phyloP scores from a whole-genome alignment of 768 basidiomycete species.

The Lyophyllum atratum region DNA sequence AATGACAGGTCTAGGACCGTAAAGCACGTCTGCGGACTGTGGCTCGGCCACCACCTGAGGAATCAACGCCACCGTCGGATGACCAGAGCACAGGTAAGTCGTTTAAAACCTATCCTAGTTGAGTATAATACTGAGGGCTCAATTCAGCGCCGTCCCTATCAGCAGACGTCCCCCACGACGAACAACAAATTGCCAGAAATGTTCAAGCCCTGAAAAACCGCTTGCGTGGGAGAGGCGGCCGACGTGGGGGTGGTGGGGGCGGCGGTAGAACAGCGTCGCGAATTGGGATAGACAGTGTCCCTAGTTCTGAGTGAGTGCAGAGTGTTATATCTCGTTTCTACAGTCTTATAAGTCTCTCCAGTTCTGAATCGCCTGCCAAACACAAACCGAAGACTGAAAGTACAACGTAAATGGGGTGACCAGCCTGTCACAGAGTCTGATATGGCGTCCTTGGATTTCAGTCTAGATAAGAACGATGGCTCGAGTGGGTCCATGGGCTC shows the following conservation, averaged over 20 bases:
- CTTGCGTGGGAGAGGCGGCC: constrained; percentile 72
- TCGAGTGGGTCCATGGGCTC: constrained; percentile 30
- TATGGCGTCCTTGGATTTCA: constrained; percentile 94
- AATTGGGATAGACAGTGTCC: constrained; percentile 61
- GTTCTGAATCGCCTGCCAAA: constrained; percentile 65
- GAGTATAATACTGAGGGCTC: background rate
- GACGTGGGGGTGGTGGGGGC: constrained; percentile 56
- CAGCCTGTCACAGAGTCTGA: constrained; percentile 78
- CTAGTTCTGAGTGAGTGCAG: constrained; percentile 68
- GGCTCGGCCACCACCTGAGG: constrained; percentile 35
- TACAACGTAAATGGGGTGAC: constrained; percentile 92
- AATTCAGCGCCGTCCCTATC: constrained; percentile 48
- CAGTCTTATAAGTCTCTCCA: constrained; percentile 22
- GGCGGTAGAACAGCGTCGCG: constrained; percentile 50
- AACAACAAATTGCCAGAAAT: constrained; percentile 90
- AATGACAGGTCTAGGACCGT: constrained; percentile 54
- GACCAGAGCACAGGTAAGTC: constrained; percentile 59
- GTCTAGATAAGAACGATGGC: constrained; percentile 52
- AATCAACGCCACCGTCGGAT: constrained; percentile 56
- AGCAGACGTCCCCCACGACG: constrained; percentile 62
- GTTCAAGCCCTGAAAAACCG: constrained; percentile 88
- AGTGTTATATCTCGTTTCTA: background rate
- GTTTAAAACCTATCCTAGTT: background rate
- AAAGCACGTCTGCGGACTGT: constrained; percentile 60
- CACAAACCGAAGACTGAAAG: constrained; percentile 67